Conservation (phyloP, 2,329 filamentous ascomycete species). For the Curvularia hawaiiensis region DNA sequence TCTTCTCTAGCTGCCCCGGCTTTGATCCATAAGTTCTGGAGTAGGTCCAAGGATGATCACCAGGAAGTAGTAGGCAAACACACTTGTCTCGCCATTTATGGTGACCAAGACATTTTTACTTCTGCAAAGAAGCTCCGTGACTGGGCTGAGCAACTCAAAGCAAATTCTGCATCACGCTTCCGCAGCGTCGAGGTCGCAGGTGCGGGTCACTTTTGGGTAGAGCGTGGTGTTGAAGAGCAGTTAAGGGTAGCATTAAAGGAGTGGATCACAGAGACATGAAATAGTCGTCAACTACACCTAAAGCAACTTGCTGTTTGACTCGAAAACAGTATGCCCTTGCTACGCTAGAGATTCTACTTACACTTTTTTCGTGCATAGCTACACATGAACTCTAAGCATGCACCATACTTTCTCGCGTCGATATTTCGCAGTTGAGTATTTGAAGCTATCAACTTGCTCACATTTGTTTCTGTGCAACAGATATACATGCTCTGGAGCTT, state of each 20-base stretch:
- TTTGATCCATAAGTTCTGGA: slow-evolving; percentile 38
- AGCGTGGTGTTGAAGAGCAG: slow-evolving; percentile 46
- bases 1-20: slow-evolving; percentile 44
- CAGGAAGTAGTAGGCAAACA: slow-evolving; percentile 32
- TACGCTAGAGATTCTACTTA: neutral
- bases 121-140: slow-evolving; percentile 65
- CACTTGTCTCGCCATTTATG: slow-evolving; percentile 71
- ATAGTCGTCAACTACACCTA: neutral
- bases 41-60: slow-evolving; percentile 15
- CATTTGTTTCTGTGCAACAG: neutral
- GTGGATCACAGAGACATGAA: slow-evolving; percentile 40
- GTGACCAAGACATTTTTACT: slow-evolving; percentile 76
- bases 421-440: neutral
- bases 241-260: slow-evolving; percentile 48
- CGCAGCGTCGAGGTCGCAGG: slow-evolving; percentile 52
- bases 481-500: neutral
- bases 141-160: slow-evolving; percentile 66
- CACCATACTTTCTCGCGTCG: neutral
- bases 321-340: neutral
- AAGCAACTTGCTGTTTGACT: neutral
- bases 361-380: neutral
- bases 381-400: neutral
- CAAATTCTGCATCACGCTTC: slow-evolving; percentile 40
- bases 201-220: slow-evolving; percentile 60
- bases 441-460: neutral